These are phyloP conservation scores for Pneumocystis sp. DNA, from an alignment of 1,139 yeast species.

Conservation along the genomic window DNA sequence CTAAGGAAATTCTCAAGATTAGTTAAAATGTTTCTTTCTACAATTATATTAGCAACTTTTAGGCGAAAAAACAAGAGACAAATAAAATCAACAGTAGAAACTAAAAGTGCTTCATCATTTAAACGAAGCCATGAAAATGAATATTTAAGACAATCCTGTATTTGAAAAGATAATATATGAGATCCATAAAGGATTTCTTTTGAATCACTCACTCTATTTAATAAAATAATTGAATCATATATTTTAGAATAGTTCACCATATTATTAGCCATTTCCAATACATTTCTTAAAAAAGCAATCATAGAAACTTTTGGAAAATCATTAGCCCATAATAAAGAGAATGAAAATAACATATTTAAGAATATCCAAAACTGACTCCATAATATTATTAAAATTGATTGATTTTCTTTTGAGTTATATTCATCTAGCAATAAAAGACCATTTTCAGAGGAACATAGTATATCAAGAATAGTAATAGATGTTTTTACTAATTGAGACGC, in stretches of 20 bases:
- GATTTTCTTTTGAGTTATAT: neutral
- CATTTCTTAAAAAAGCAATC: slow-evolving; percentile 74
- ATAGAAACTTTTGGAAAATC: slow-evolving; percentile 42
- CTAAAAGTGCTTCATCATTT: slow-evolving; percentile 60
- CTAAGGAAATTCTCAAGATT: slow-evolving; percentile 48
- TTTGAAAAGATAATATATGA: slow-evolving; percentile 18
- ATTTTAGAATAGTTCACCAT: slow-evolving; percentile 51
- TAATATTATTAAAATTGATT: slow-evolving; percentile 21
- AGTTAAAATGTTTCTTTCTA: slow-evolving; percentile 33
- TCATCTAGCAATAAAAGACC: slow-evolving; percentile 3
- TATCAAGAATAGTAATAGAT: slow-evolving; percentile 5
- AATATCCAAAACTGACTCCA: slow-evolving; percentile 67
- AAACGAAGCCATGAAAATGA: slow-evolving; percentile 68
- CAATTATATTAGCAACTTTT: slow-evolving; percentile 36
- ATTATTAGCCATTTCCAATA: slow-evolving; percentile 59
- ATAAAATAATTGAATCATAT: slow-evolving; percentile 24
- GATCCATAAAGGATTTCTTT: slow-evolving; percentile 7
- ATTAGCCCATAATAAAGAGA: slow-evolving; percentile 60
- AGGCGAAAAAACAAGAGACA: slow-evolving; percentile 44
- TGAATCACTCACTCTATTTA: neutral
- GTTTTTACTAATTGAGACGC: slow-evolving; percentile 8
- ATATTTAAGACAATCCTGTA: slow-evolving; percentile 21
- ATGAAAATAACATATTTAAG: slow-evolving; percentile 49
- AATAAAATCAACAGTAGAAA: slow-evolving; percentile 46
- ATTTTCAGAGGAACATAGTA: slow-evolving; percentile 1